These are phyloP conservation scores for Trichoderma erinaceum DNA, from an alignment of 495 filamentous ascomycete species.

Conservation along the genomic window DNA sequence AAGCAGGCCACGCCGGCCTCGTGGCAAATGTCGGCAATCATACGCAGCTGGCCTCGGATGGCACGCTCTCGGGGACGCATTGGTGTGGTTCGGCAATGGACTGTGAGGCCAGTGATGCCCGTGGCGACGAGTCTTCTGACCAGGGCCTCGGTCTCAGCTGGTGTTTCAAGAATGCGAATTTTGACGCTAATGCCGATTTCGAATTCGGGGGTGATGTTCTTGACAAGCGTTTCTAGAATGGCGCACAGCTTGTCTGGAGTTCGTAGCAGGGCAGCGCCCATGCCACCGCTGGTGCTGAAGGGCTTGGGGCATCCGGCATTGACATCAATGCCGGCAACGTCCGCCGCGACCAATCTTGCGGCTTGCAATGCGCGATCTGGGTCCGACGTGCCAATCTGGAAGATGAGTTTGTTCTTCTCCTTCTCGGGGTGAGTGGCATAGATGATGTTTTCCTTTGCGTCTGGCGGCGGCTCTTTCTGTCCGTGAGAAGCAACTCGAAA, in stretches of 20 bases:
- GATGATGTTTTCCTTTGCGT: slow-evolving; percentile 62
- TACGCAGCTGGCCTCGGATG: slow-evolving; percentile 75
- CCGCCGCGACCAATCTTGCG: slow-evolving; percentile 70
- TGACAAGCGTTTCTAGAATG: slow-evolving; percentile 76
- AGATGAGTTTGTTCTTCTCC: slow-evolving; percentile 70
- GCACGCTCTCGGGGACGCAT: slow-evolving; percentile 89
- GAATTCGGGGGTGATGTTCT: slow-evolving; percentile 64
- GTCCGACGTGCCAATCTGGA: slow-evolving; percentile 82
- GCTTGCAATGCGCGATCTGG: slow-evolving; percentile 77
- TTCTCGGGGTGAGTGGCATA: slow-evolving; percentile 73
- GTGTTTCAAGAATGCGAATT: slow-evolving; percentile 78
- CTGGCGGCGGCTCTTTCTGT: slow-evolving; percentile 34
- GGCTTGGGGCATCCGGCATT: slow-evolving; percentile 97
- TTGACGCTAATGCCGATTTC: slow-evolving; percentile 92
- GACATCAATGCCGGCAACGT: slow-evolving; percentile 91
- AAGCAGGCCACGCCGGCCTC: slow-evolving; percentile 80
- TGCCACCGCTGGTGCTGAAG: slow-evolving; percentile 83
- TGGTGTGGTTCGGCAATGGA: slow-evolving; percentile 92
- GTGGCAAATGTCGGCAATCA: slow-evolving; percentile 70
- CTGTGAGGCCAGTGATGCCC: slow-evolving; percentile 84
- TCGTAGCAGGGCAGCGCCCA: slow-evolving; percentile 85
- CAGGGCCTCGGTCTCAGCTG: slow-evolving; percentile 62
- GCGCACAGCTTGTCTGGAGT: slow-evolving; percentile 74
- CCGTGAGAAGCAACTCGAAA: slow-evolving; percentile 66
- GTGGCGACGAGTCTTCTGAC: slow-evolving; percentile 71